Percentiles rank a stretch among this genome's conserved stretches.
Conservation (phyloP, 2,329 filamentous ascomycete genomes). For the Alternaria burnsii region DNA sequence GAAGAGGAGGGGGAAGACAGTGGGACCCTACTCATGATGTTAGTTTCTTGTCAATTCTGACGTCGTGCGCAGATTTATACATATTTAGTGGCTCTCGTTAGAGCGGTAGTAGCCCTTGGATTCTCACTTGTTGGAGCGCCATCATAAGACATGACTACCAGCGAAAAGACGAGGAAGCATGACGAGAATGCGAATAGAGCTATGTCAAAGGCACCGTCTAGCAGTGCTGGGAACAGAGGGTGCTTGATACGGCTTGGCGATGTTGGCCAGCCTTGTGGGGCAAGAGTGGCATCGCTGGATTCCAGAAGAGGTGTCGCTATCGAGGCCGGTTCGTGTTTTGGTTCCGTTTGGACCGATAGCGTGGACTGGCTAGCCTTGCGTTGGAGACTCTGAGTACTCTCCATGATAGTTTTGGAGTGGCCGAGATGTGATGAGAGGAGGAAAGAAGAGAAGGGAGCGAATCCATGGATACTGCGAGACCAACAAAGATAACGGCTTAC, state of each 20-base stretch:
- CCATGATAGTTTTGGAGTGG: rapidly evolving
- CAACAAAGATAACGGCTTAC: no score
- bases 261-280: neutral
- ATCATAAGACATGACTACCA: neutral
- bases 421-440: no score
- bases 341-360: rapidly evolving
- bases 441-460: no score
- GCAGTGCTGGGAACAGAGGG: neutral
- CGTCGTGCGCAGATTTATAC: rapidly evolving
- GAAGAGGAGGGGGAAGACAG: neutral
- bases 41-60: rapidly evolving
- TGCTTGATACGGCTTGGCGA: neutral
- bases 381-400: neutral
- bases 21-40: neutral
- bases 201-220: neutral
- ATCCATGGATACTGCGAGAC: no score
- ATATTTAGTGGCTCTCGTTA: neutral
- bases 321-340: rapidly evolving
- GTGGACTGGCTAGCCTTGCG: neutral
- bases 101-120: neutral
- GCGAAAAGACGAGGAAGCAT: neutral
- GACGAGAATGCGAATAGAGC: neutral
- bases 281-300: neutral
- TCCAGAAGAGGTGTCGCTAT: neutral
- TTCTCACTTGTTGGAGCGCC: neutral